Base-by-base conservation (phyloP, 345 rosid species). In the Syzygium grande region DNA sequence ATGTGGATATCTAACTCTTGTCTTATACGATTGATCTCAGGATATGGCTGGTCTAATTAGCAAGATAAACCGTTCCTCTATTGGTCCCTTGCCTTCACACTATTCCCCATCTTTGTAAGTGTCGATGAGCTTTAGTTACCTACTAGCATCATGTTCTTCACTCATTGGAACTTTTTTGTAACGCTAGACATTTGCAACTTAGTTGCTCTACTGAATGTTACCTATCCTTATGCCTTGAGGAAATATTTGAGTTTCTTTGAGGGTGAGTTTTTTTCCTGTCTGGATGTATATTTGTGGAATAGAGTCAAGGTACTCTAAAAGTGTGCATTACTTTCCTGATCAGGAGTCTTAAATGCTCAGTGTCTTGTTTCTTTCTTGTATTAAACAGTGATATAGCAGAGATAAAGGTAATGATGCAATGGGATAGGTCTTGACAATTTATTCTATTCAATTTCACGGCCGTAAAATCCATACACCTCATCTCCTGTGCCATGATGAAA, bases 21-120 rank as follows among this genome's bases (percentile, higher is more conserved):
- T 54, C 56, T 86, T 43, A 30, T 51, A 52, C 84, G 30, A 91
- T 43, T 89, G 84, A 52, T 91, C 90, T 86, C 93, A 96, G 99
- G 99, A 98, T 92, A 98, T 98, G 99, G 99, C 98, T 87, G 99
- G 99, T 87, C 92, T 98, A 88, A 98, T 98, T 86, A 95, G 99
- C 94, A 98, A 98, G 97, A 97, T 98, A 92, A 98, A 98, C 85
- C 99, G 97, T 84, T 98, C 99, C 83, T 98, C 98, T 27, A 96
- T 98, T 86, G 99, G 99, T 61, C 99, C 98, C 43, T 89, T 98
- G 90, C 99, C 99, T 58, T 73, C 99, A 21, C 96, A 98, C 93
- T 98, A 98, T 89, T 95, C 99, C 30, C 98, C 99, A 61, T 92
- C 98, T 80, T 91, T 98, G 99, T 98, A 94, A 92, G 99, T 92